Evolutionary conservation across 1,284 basidiomycete species (phyloP).

Genomic region (Tremellales sp.): DNA sequence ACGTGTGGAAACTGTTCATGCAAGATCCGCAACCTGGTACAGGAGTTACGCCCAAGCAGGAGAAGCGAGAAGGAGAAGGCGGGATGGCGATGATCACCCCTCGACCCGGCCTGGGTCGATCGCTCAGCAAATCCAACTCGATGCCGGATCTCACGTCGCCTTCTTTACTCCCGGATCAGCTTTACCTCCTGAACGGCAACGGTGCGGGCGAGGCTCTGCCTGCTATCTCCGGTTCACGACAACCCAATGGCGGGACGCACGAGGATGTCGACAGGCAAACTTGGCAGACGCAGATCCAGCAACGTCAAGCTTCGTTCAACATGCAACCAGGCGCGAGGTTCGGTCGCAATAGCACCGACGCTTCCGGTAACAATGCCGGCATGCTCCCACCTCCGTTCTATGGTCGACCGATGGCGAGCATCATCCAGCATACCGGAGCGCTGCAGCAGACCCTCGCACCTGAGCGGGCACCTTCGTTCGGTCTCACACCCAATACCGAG

Average conservation of each 20-base stretch:
- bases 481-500: slow-evolving; percentile 11
- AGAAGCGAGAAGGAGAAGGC: slow-evolving; percentile 4
- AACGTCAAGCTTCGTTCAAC: slow-evolving; percentile 34
- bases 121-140: slow-evolving; percentile 39
- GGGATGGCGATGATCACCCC: slow-evolving; percentile 12
- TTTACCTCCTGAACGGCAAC: slow-evolving; percentile 3
- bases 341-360: slow-evolving; percentile 4
- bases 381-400: slow-evolving; percentile 1
- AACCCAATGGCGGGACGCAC: neutral
- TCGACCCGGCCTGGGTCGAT: slow-evolving; percentile 23
- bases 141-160: slow-evolving; percentile 58
- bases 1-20: slow-evolving; percentile 44
- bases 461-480: slow-evolving; percentile 42
- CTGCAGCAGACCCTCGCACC: slow-evolving; percentile 46
- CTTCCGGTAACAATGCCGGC: slow-evolving; percentile 3
- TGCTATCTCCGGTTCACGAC: neutral
- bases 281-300: slow-evolving; percentile 39
- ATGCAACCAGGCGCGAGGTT: slow-evolving; percentile 19
- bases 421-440: slow-evolving; percentile 26
- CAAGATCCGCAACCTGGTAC: slow-evolving; percentile 18
- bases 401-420: slow-evolving; percentile 25
- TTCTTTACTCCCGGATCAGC: slow-evolving; percentile 55
- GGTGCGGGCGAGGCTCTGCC: slow-evolving; percentile 9
- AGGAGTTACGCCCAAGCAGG: slow-evolving; percentile 12
- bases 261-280: too few relatives aligned